Evolutionary conservation across 2,329 filamentous ascomycete genomes (phyloP).

Genomic region (Mollisiaceae sp.): DNA sequence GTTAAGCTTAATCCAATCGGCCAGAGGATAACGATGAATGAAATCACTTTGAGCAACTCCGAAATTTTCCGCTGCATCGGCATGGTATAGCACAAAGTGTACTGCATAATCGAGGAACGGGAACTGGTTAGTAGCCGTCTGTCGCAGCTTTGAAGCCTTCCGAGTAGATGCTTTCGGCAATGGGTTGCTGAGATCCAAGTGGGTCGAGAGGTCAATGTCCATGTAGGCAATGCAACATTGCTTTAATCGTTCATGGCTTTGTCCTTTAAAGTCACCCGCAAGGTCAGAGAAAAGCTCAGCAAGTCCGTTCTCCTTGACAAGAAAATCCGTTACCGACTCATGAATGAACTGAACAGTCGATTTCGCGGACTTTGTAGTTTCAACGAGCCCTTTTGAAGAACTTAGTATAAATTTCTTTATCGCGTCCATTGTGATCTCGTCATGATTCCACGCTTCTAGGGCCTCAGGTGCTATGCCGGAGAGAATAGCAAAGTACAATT

Average conservation of each 20-base stretch:
- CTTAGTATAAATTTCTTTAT: conserved; percentile 46
- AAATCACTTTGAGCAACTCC: conserved; percentile 44
- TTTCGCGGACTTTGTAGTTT: conserved; percentile 42
- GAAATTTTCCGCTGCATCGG: conserved; percentile 44
- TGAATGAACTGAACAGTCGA: conserved; percentile 48
- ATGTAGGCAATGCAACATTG: conserved; percentile 35
- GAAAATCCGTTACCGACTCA: conserved; percentile 48
- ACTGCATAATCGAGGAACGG: conserved; percentile 55
- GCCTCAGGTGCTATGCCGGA: conserved; percentile 24
- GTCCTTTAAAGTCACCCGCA: conserved; percentile 30
- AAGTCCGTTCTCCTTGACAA: conserved; percentile 25
- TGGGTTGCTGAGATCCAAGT: conserved; percentile 11
- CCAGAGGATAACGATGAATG: conserved; percentile 29
- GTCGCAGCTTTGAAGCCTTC: conserved; percentile 32
- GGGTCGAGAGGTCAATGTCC: conserved; percentile 22
- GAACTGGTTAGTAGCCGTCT: conserved; percentile 36
- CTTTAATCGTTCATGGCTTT: conserved; percentile 35
- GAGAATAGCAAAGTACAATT: conserved; percentile 35
- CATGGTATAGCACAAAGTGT: conserved; percentile 48
- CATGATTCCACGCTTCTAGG: conserved; percentile 31
- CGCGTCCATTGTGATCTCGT: conserved; percentile 37
- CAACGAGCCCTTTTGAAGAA: conserved; percentile 51
- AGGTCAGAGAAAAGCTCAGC: background rate
- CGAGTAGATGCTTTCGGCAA: conserved; percentile 4
- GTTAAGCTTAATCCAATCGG: conserved; percentile 20